Evolutionary conservation across 441 rosid species (phyloP).

Genomic region (Erysimum cheiri): DNA sequence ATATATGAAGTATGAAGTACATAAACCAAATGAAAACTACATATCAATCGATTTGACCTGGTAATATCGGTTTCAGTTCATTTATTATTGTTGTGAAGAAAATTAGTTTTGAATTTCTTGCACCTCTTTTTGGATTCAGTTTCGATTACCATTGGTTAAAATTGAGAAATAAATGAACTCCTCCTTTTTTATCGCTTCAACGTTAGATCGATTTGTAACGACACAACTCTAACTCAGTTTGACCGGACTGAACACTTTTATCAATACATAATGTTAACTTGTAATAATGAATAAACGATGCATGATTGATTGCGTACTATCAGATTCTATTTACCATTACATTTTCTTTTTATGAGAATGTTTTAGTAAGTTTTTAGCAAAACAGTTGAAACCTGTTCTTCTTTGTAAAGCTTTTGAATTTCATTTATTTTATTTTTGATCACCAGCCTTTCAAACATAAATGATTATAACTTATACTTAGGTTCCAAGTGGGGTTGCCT

Average conservation of each 20-base stretch:
- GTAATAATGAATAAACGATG: neutral
- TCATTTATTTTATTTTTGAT: neutral
- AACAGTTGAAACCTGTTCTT: neutral
- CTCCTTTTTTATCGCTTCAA: neutral
- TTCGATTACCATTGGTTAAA: neutral
- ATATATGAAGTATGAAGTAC: neutral
- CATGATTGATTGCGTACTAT: neutral
- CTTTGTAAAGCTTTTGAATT: neutral
- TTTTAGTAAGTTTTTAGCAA: neutral
- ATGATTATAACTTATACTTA: slow-evolving; percentile 8
- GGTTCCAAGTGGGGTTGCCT: slow-evolving; percentile 35
- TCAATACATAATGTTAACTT: slow-evolving; percentile 17
- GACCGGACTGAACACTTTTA: neutral
- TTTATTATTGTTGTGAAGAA: neutral
- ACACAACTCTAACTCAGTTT: neutral
- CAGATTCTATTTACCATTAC: neutral
- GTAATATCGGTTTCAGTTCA: neutral
- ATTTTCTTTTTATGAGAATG: neutral
- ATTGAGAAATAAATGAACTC: neutral
- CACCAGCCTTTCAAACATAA: neutral
- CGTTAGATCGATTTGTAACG: slow-evolving; percentile 1
- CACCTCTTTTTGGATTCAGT: neutral
- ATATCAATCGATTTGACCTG: neutral
- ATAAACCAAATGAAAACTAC: neutral
- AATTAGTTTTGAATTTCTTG: neutral